Evolutionary conservation across 2,329 filamentous ascomycete species (phyloP), one percentile per base, ranked within the genome.

Genomic region (Claviceps sp.): DNA sequence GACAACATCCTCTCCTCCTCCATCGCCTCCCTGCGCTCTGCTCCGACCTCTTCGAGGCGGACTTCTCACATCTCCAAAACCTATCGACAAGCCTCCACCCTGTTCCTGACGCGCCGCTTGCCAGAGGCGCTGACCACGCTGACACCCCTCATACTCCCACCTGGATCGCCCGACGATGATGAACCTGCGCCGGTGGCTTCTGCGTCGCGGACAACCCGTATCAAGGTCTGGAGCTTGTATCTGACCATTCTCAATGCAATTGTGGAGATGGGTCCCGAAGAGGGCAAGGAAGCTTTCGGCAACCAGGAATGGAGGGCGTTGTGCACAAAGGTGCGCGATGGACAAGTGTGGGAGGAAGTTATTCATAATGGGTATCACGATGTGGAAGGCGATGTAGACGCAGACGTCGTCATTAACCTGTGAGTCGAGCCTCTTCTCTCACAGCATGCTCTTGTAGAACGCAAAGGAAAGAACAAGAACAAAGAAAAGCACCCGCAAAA

Each of bases 181-280:
- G 76, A 81, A 53, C 72, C 79, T 30, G 85, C 89, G 30, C 88
- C 89, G 4, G 82, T 96, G 50, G 84, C 87, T 51, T 80, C 77
- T 56, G 89, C 89, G 50, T 90, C 87, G 43, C 81, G 85, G 58
- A 86, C 84, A 36, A 93, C 88, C 53, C 77, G 90, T 58, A 85
- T 95, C 67, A 98, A 97, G 69, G 85, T 97, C 57, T 98, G 93
- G 93, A 95, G 89, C 67, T 77, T 98, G 61, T 98, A 97, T 66
- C 78, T 97, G 58, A 95, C 90, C 18, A 85, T 96, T 49, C 75
- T 97, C 56, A 95, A 96, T 70, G 86, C 89, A 41, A 85, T 96
- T 57, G 75, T 95, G 38, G 91, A 97, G 62, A 75, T 97, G 63
- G 89, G 89, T 52, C 76, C 87, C 1, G 88, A 95, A 59, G 90